Base-by-base conservation (phyloP, 805 yeast genomes). In the Kodamaea leandrae region DNA sequence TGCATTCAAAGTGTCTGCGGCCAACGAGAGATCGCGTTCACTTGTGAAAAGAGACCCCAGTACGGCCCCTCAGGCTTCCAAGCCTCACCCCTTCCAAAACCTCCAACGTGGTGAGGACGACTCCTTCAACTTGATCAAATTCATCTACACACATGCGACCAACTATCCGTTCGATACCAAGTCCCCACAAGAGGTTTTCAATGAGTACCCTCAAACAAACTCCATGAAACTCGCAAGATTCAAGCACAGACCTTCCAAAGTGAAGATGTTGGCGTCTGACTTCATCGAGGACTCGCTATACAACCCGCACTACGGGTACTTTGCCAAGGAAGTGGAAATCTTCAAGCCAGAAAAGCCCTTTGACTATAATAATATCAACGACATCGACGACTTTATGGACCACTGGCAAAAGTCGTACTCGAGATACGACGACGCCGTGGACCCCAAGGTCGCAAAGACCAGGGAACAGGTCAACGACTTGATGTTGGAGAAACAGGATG, bases 221-320 rank as follows among this genome's bases (percentile, higher is more conserved):
- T 61, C 69, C 1, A 50, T 57, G n/a, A 60, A 57, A 23, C 43
- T 71, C 38, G 51, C 67, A 1, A 53, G 51, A 50, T 52, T 36
- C 51, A 63, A 51, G 49, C 58, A 55, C 36, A 63, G 90, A 23
- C 95, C 96, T 0, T 64, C 50, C 23, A 70, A 74, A 19, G 75
- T 79, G 5, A 82, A 83, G 56, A 82, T 87, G 90, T 64, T 82
- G n/a, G 63, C 82, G 0, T 66, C 85, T 8, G 95, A 86, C 52
- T 88, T 84, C 61, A 88, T 87, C 43, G 95, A 86, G 52, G 95
- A 87, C 57, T 82, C 91, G 14, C 63, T 87, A 51, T 87, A 87
- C 57, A 85, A 88, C 60, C 88, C 91, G 0, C 54, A 72, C 48
- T 87, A 87, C 57, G 96, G 96, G 1, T 88, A 87, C 59, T 87